Conservation (phyloP, 78 protist genomes). For the Tieghemostelium lacteum region DNA sequence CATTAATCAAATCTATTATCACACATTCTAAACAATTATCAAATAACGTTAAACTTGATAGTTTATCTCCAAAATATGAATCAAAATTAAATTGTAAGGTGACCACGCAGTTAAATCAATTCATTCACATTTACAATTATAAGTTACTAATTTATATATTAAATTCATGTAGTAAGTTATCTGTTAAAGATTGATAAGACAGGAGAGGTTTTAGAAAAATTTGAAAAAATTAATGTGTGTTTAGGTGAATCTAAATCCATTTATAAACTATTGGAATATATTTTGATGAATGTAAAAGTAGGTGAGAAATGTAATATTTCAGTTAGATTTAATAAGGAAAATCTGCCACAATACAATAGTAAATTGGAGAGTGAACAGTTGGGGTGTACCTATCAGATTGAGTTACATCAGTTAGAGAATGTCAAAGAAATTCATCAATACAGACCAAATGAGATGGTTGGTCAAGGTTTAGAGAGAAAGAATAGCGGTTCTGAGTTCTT, state of each 20-base stretch:
- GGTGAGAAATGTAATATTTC: background rate
- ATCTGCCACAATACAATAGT: background rate
- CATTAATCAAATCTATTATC: background rate
- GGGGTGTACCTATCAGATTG: background rate
- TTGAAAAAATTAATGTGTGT: background rate
- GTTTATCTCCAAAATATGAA: constrained; percentile 13
- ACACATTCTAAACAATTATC: background rate
- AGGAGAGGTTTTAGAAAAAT: background rate
- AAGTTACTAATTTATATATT: too few species aligned
- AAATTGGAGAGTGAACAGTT: too few species aligned
- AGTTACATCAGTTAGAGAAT: background rate
- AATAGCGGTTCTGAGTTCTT: constrained; percentile 6
- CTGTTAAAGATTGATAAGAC: too few species aligned
- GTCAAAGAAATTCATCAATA: background rate
- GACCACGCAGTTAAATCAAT: background rate
- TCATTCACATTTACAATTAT: background rate
- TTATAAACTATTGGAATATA: background rate
- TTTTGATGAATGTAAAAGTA: background rate
- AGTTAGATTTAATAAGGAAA: background rate
- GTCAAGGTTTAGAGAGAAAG: background rate
- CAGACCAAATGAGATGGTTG: background rate
- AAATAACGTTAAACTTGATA: too few species aligned
- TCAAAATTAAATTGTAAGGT: background rate
- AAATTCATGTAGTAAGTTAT: background rate
- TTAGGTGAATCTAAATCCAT: background rate